Conservation (phyloP, 2,329 filamentous ascomycete genomes). For the Ascochyta lentis region DNA sequence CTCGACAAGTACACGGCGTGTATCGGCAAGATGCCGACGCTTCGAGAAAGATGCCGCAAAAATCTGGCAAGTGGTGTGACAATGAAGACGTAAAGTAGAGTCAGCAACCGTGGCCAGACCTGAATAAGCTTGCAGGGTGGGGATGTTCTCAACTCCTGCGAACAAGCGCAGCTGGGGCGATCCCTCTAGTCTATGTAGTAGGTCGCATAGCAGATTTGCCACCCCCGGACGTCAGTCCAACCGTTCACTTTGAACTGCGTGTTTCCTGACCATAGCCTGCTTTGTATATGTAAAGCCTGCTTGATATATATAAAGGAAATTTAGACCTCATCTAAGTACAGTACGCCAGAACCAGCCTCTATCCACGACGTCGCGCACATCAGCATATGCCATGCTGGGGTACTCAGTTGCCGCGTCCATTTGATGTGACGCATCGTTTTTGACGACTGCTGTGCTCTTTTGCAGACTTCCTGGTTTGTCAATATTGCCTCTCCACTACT, state of each 20-base stretch:
- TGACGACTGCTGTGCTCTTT: background rate
- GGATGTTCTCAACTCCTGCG: slow-evolving; percentile 7
- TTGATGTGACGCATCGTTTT: too few species aligned
- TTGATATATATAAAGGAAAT: too few species aligned
- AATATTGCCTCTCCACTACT: background rate
- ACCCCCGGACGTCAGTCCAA: background rate
- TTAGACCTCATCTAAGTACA: too few species aligned
- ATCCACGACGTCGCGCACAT: too few species aligned
- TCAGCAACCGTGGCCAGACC: slow-evolving; percentile 15
- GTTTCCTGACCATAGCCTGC: too few species aligned
- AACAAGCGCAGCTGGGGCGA: background rate
- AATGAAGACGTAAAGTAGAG: slow-evolving; percentile 5
- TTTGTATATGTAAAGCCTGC: too few species aligned
- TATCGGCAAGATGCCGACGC: slow-evolving; percentile 17
- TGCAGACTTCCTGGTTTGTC: background rate
- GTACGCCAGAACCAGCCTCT: too few species aligned
- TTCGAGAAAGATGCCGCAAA: slow-evolving; percentile 10
- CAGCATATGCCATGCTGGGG: too few species aligned
- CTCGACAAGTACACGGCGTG: background rate
- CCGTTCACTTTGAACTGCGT: background rate
- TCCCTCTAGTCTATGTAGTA: too few species aligned
- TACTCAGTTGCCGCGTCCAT: too few species aligned
- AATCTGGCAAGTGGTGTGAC: slow-evolving; percentile 13
- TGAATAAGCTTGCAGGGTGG: slow-evolving; percentile 14
- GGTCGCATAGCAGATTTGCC: background rate